Conservation (phyloP, 106 monocot species). For the Agapanthus africanus region DNA sequence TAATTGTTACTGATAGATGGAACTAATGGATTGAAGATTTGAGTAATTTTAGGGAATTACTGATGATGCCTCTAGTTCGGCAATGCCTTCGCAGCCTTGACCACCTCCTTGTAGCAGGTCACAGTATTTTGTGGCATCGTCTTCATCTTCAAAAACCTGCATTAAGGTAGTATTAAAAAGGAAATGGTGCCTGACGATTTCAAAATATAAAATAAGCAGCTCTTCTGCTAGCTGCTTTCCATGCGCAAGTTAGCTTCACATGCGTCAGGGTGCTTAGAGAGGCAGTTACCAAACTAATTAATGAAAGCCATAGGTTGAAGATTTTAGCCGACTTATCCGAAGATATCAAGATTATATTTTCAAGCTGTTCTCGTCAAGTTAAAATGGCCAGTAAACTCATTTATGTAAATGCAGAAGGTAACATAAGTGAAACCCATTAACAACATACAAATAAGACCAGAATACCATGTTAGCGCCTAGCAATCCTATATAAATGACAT, state of each 20-base stretch:
- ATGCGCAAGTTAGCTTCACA: neutral
- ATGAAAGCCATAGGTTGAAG: neutral
- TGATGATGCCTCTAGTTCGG: conserved; percentile 88
- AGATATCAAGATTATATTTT: neutral
- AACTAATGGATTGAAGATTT: neutral
- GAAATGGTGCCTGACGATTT: too few relatives aligned
- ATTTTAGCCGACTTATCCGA: neutral
- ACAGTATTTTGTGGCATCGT: conserved; percentile 75
- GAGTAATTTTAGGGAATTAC: conserved; percentile 28
- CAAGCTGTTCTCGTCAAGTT: too few relatives aligned
- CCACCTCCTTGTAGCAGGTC: conserved; percentile 79
- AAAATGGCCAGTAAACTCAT: too few relatives aligned
- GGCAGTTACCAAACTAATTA: neutral
- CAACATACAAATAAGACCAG: too few relatives aligned
- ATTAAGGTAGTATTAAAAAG: conserved; percentile 2
- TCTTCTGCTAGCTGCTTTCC: neutral
- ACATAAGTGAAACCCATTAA: too few relatives aligned
- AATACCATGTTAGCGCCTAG: too few relatives aligned
- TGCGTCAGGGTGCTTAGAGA: neutral
- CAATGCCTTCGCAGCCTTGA: conserved; percentile 90
- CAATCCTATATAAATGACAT: too few relatives aligned
- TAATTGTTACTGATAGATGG: neutral
- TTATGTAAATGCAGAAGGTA: too few relatives aligned
- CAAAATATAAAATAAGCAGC: neutral
- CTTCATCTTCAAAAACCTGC: conserved; percentile 92